phyloP scores from a whole-genome alignment of 2,329 filamentous ascomycete genomes.

The Microcyclosporella mali region DNA sequence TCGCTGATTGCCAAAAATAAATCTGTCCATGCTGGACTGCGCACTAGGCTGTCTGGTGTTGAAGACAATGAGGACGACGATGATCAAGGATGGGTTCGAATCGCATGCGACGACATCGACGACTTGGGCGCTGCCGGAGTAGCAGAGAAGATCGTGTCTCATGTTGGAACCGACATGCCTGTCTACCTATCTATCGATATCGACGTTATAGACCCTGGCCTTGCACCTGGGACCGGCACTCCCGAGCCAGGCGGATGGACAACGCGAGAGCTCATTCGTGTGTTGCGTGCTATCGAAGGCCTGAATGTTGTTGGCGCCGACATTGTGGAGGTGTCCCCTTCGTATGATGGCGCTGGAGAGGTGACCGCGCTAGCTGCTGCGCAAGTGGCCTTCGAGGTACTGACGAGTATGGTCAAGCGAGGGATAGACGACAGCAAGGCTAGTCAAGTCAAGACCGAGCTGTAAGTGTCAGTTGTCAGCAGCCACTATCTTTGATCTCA shows the following conservation, averaged over 20 bases:
- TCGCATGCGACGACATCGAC: conserved; percentile 82
- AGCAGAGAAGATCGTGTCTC: conserved; percentile 61
- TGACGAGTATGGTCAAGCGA: conserved; percentile 67
- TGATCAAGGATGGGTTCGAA: conserved; percentile 70
- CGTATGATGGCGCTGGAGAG: conserved; percentile 75
- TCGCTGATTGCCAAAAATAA: conserved; percentile 68
- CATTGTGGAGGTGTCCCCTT: conserved; percentile 81
- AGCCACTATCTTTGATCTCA: neutral
- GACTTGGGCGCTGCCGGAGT: conserved; percentile 68
- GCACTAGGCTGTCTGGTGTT: conserved; percentile 64
- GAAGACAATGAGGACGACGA: conserved; percentile 67
- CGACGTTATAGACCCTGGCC: conserved; percentile 52
- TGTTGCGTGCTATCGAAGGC: conserved; percentile 72
- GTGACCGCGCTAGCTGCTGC: conserved; percentile 76
- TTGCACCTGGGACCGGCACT: conserved; percentile 50
- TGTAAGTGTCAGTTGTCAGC: conserved; percentile 9
- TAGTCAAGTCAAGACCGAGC: conserved; percentile 20
- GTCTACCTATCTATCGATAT: conserved; percentile 73
- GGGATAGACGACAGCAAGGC: conserved; percentile 37
- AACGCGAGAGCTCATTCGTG: conserved; percentile 76
- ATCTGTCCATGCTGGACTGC: conserved; percentile 75
- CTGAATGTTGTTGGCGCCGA: conserved; percentile 81
- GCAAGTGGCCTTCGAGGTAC: conserved; percentile 78
- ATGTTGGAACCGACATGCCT: conserved; percentile 66
- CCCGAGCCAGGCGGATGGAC: conserved; percentile 72